Base-by-base conservation (phyloP, 768 basidiomycete species). In the Tubosaeta sp. region DNA sequence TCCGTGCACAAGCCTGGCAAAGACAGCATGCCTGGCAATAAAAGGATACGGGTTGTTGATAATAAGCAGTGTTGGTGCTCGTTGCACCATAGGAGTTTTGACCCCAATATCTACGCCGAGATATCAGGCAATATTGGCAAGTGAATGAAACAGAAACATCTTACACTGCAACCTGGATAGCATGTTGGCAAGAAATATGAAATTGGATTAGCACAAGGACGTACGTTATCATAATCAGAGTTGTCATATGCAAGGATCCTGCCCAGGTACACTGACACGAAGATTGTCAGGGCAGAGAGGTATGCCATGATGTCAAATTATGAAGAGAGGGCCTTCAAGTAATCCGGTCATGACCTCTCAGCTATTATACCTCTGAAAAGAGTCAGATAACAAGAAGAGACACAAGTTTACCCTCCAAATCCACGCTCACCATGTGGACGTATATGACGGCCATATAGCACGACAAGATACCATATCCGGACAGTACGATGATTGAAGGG, bases 31-130 rank as follows among this genome's bases (percentile, higher is more conserved):
- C 82, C 59, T 79, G 75, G 64, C 84, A 86, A 63, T 86, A 87
- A 61, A 74, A 83, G 5, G 79, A 76, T 47, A 87, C 69, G 0
- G 75, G 69, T 61, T 85, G 76, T 70, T 87, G 84, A 53, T 69
- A 84, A 58, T 82, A 74, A 27, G 79, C 74, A 1, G 72, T 64
- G 52, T 84, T 75, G 19, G 61, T 61, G 53, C 78, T 72, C 6
- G 69, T 71, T 10, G 84, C 85, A 35, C 86, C 85, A 52, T 85
- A 84, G 2, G 86, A 86, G 57, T 87, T 83, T 65, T 88, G 84
- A 51, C 86, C 87, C 83, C 83, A 87, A 62, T 86, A 86, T 29
- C 83, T 84, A 61, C 16, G 43, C 29, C 19, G 31, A 35, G 24
- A 18, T 36, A 40, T 51, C 25, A 48, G 42, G n/a, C 36, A 35